A percentile compares a stretch with the other conserved stretches of the same genome.
These are phyloP conservation scores for Tuber melanosporum DNA, from an alignment of 495 filamentous ascomycete genomes.

Conservation along the genomic window DNA sequence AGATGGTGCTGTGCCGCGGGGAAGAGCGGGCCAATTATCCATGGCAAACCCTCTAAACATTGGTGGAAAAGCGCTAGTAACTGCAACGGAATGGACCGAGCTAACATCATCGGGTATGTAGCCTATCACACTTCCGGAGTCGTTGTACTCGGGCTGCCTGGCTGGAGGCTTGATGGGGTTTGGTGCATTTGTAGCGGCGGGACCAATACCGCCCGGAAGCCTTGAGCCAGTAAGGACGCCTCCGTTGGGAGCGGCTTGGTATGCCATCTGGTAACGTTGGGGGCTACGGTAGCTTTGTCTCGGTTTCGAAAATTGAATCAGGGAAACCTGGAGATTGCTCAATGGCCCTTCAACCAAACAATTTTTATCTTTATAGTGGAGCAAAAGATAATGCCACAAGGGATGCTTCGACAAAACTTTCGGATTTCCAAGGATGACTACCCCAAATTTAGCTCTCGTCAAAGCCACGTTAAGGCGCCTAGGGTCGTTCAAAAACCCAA, in stretches of 20 bases:
- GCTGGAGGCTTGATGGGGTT: constrained; percentile 48
- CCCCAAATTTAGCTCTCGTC: constrained; percentile 90
- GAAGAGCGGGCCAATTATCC: constrained; percentile 81
- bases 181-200: constrained; percentile 40
- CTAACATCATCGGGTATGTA: constrained; percentile 98
- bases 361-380: constrained; percentile 96
- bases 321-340: constrained; percentile 85
- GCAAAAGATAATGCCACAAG: constrained; percentile 89
- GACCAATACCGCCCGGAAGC: constrained; percentile 41
- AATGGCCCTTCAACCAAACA: constrained; percentile 96
- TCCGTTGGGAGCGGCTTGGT: constrained; percentile 57
- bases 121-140: constrained; percentile 78
- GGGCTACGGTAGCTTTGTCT: constrained; percentile 88
- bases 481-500: constrained; percentile 97
- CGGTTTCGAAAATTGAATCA: constrained; percentile 90
- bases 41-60: constrained; percentile 90
- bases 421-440: constrained; percentile 94
- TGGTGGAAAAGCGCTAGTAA: constrained; percentile 75
- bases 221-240: constrained; percentile 39
- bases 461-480: constrained; percentile 98
- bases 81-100: constrained; percentile 84
- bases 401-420: constrained; percentile 98
- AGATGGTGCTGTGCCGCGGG: constrained; percentile 54
- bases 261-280: constrained; percentile 80
- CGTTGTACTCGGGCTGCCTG: constrained; percentile 65